These are phyloP conservation scores for Candida taoyuanica DNA, from an alignment of 805 yeast genomes.

Conservation along the genomic window DNA sequence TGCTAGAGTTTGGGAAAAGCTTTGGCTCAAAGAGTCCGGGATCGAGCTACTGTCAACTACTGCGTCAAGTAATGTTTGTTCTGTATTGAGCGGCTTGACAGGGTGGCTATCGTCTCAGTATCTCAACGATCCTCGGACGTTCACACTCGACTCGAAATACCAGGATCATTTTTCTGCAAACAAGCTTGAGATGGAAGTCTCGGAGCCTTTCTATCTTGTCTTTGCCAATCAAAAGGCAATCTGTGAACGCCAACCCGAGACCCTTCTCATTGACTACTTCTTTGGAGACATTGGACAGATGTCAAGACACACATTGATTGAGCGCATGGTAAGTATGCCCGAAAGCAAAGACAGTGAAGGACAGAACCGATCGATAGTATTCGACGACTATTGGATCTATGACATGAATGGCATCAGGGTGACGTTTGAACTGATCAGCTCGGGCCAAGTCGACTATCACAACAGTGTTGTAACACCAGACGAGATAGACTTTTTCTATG, in stretches of 20 bases:
- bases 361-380: background rate
- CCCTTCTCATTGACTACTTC: conserved; percentile 9
- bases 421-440: conserved; percentile 39
- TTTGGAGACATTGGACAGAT: conserved; percentile 12
- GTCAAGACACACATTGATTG: background rate
- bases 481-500: conserved; percentile 1
- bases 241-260: conserved; percentile 16
- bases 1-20: background rate
- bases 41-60: background rate
- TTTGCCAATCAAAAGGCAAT: conserved; percentile 3
- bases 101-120: conserved; percentile 9
- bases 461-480: conserved; percentile 25
- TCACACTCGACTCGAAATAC: conserved; percentile 18
- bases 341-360: too few species aligned
- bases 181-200: conserved; percentile 9
- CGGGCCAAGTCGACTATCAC: conserved; percentile 36
- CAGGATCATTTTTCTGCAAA: conserved; percentile 10
- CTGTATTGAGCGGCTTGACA: background rate
- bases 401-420: conserved; percentile 36
- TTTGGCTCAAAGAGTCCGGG: conserved; percentile 5
- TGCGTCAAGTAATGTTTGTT: conserved; percentile 1
- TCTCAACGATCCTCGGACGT: conserved; percentile 6
- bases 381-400: conserved; percentile 14
- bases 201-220: conserved; percentile 11
- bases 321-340: background rate